Percentiles rank a stretch among this genome's conserved stretches.
phyloP scores from a whole-genome alignment of 805 yeast species.

The Kluyveromyces lactis region DNA sequence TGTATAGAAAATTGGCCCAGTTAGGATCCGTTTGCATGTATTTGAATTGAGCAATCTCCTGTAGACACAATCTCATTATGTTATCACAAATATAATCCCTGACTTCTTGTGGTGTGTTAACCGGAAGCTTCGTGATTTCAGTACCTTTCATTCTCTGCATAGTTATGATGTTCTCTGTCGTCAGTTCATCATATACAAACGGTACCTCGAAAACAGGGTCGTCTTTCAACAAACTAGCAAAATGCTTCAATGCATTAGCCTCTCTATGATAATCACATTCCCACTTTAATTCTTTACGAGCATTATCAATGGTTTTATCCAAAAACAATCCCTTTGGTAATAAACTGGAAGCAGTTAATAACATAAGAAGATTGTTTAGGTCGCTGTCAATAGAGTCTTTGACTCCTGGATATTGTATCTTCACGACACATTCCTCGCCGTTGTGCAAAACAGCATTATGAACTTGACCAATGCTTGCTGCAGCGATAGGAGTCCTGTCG shows the following conservation, averaged over 20 bases:
- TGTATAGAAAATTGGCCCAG: slow-evolving; percentile 95
- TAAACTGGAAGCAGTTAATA: slow-evolving; percentile 77
- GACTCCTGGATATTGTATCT: slow-evolving; percentile 96
- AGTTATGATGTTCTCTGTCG: slow-evolving; percentile 77
- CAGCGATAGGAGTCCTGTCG: slow-evolving; percentile 88
- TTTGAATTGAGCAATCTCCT: slow-evolving; percentile 74
- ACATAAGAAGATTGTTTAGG: slow-evolving; percentile 71
- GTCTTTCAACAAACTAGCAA: slow-evolving; percentile 50
- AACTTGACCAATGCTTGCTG: slow-evolving; percentile 96
- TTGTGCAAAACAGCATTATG: slow-evolving; percentile 70
- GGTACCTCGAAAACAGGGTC: slow-evolving; percentile 72
- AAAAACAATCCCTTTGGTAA: slow-evolving; percentile 88
- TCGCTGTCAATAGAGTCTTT: slow-evolving; percentile 91
- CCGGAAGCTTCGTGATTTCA: slow-evolving; percentile 70
- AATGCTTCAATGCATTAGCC: slow-evolving; percentile 65
- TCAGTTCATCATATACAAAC: slow-evolving; percentile 61
- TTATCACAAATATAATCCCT: slow-evolving; percentile 76
- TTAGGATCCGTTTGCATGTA: slow-evolving; percentile 99
- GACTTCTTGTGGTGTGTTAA: slow-evolving; percentile 53
- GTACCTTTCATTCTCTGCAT: slow-evolving; percentile 83
- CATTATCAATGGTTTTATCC: slow-evolving; percentile 87
- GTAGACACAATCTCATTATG: slow-evolving; percentile 78
- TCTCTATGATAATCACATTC: slow-evolving; percentile 94
- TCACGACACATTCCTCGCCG: slow-evolving; percentile 76
- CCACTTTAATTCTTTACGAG: slow-evolving; percentile 90